Conservation (phyloP, 345 rosid genomes). For the Cardiospermum halicacabum region DNA sequence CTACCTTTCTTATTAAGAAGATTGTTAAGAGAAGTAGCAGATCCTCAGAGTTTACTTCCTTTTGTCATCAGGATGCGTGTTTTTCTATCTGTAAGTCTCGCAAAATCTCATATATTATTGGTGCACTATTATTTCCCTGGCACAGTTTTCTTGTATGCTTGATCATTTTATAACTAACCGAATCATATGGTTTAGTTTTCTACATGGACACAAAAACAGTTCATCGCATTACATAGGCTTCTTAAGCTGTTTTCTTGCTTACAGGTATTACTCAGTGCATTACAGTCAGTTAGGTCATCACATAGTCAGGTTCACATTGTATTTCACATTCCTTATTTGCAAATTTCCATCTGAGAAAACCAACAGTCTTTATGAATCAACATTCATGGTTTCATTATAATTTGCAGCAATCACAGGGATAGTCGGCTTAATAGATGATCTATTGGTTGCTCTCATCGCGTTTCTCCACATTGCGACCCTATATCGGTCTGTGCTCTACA, state of each 20-base stretch:
- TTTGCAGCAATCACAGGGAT: conserved; percentile 58
- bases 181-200: background rate
- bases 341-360: background rate
- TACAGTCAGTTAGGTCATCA: too few relatives aligned
- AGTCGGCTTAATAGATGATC: conserved; percentile 79
- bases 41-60: conserved; percentile 89
- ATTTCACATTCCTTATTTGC: conserved; percentile 35
- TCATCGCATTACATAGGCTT: background rate
- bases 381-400: background rate
- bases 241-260: conserved; percentile 4
- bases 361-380: background rate
- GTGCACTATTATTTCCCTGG: background rate
- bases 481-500: conserved; percentile 77
- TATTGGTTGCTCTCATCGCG: conserved; percentile 53
- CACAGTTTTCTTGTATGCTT: background rate
- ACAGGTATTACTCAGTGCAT: conserved; percentile 73
- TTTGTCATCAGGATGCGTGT: conserved; percentile 75
- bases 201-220: background rate
- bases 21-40: conserved; percentile 65
- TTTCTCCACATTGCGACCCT: conserved; percentile 84
- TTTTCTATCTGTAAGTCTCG: conserved; percentile 66
- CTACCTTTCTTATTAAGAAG: conserved; percentile 85
- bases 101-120: background rate
- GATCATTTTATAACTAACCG: background rate
- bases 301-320: conserved; percentile 70